phyloP scores from a whole-genome alignment of 1,139 yeast species.

The Candida dubliniensis region DNA sequence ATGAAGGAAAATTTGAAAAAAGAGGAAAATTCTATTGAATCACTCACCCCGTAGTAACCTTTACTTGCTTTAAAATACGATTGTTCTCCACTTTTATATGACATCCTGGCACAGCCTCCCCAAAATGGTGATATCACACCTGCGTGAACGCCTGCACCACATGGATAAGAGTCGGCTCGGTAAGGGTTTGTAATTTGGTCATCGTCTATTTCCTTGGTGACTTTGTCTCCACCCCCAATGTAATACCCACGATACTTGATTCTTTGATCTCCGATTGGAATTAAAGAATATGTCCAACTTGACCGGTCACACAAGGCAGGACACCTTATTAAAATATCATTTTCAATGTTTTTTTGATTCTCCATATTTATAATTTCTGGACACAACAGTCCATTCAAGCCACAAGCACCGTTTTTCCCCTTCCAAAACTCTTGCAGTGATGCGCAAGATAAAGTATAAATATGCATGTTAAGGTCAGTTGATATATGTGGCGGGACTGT shows the following conservation, averaged over 20 bases:
- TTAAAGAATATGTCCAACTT: slow-evolving; percentile 74
- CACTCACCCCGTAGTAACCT: slow-evolving; percentile 52
- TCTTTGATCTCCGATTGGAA: slow-evolving; percentile 69
- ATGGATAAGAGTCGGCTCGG: slow-evolving; percentile 85
- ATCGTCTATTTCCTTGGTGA: slow-evolving; percentile 15
- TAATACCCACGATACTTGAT: slow-evolving; percentile 72
- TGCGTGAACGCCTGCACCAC: slow-evolving; percentile 89
- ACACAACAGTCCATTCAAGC: slow-evolving; percentile 65
- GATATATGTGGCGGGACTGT: slow-evolving; percentile 32
- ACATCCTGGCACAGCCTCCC: slow-evolving; percentile 81
- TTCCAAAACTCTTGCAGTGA: slow-evolving; percentile 51
- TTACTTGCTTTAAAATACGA: slow-evolving; percentile 42
- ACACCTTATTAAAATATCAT: slow-evolving; percentile 67
- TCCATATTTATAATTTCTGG: slow-evolving; percentile 23
- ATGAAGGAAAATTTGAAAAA: slow-evolving; percentile 74
- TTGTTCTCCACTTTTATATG: slow-evolving; percentile 57
- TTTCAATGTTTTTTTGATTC: slow-evolving; percentile 12
- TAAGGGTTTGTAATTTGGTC: slow-evolving; percentile 54
- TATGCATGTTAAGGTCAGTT: slow-evolving; percentile 18
- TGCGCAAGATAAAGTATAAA: slow-evolving; percentile 44
- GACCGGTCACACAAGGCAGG: slow-evolving; percentile 86
- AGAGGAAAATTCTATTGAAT: slow-evolving; percentile 63
- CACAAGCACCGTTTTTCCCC: slow-evolving; percentile 78
- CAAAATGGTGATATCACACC: slow-evolving; percentile 69
- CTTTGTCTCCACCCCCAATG: slow-evolving; percentile 67